Conservation (phyloP, 2,329 filamentous ascomycete species). For the Coniochaeta pulveracea region DNA sequence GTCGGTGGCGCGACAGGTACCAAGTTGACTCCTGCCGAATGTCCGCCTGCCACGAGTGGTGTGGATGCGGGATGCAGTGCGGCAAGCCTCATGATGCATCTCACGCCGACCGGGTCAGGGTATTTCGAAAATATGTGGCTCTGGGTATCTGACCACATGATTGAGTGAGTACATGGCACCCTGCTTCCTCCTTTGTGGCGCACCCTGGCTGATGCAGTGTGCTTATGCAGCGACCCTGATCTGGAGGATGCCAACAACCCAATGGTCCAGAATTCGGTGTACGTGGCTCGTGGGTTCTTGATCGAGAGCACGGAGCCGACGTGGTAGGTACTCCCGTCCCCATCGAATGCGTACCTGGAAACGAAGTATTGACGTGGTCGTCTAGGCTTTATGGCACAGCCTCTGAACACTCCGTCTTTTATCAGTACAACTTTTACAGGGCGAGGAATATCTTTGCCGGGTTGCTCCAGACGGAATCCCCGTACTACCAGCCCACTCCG, state of each 20-base stretch:
- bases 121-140: conserved; percentile 43
- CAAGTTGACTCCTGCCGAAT: conserved; percentile 49
- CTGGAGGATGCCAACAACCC: neutral
- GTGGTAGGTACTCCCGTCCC: neutral
- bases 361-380: neutral
- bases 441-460: conserved; percentile 42
- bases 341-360: neutral
- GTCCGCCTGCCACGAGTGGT: conserved; percentile 43
- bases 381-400: conserved; percentile 29
- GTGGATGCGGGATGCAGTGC: conserved; percentile 25
- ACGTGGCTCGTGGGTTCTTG: conserved; percentile 1
- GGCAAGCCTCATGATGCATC: conserved; percentile 25
- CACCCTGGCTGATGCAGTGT: neutral
- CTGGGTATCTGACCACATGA: conserved; percentile 52
- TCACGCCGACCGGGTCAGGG: conserved; percentile 31
- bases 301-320: neutral
- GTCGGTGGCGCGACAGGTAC: conserved; percentile 58
- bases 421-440: conserved; percentile 37
- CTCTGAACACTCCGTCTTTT: conserved; percentile 37
- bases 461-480: conserved; percentile 59
- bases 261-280: conserved; percentile 1
- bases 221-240: neutral
- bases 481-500: conserved; percentile 39
- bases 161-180: conserved; percentile 2
- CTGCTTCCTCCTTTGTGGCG: neutral